These are phyloP conservation scores for Septoria petroselini DNA, from an alignment of 2,329 filamentous ascomycete genomes.

Conservation along the genomic window DNA sequence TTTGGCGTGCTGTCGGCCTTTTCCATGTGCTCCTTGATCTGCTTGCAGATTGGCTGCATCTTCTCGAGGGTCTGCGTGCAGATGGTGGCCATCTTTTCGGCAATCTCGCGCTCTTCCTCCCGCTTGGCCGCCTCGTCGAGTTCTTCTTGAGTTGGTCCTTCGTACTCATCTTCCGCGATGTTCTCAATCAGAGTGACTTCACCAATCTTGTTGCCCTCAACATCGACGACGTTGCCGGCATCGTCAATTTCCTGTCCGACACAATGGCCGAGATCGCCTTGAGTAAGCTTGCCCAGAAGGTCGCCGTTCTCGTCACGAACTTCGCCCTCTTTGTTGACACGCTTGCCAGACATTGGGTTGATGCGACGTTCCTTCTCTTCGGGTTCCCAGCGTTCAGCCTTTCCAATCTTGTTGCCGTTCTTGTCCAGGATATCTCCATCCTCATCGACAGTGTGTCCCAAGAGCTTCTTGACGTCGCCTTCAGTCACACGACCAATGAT, in stretches of 20 bases:
- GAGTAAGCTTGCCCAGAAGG: conserved; percentile 50
- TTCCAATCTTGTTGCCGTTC: conserved; percentile 53
- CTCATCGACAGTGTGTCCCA: conserved; percentile 51
- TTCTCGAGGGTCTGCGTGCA: conserved; percentile 78
- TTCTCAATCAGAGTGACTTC: conserved; percentile 62
- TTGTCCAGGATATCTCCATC: conserved; percentile 54
- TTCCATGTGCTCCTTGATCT: conserved; percentile 83
- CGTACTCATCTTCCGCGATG: conserved; percentile 51
- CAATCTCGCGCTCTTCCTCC: conserved; percentile 70
- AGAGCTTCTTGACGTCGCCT: conserved; percentile 52
- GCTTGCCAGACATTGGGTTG: conserved; percentile 58
- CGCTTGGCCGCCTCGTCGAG: conserved; percentile 53
- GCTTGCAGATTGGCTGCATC: conserved; percentile 78
- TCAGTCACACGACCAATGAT: conserved; percentile 52
- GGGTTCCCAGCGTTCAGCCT: conserved; percentile 53
- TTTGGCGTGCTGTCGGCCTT: conserved; percentile 74
- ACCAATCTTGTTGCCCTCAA: conserved; percentile 61
- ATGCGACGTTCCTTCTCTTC: conserved; percentile 54
- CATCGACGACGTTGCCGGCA: conserved; percentile 52
- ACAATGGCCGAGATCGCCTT: conserved; percentile 52
- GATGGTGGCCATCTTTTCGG: conserved; percentile 68
- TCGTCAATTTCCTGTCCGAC: conserved; percentile 53
- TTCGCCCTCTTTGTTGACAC: conserved; percentile 54
- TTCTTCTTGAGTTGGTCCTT: conserved; percentile 54
- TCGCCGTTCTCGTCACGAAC: conserved; percentile 53